Conservation (phyloP, 352 stramenopile species). For the Blastocystis sp. region DNA sequence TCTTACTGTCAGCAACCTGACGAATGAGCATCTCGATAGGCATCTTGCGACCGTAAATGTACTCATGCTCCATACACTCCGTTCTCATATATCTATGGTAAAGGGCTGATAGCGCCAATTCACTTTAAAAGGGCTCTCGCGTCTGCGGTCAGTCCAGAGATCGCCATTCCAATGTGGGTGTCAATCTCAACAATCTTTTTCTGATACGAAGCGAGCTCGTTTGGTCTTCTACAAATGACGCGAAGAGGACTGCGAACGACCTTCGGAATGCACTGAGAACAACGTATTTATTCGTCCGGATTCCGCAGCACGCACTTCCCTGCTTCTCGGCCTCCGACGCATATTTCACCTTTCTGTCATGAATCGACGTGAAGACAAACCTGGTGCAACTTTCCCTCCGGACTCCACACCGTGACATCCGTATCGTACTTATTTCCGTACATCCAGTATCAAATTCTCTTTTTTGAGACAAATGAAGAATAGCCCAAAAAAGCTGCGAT, state of each 20-base stretch:
- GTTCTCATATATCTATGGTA: conserved; percentile 72
- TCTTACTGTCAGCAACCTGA: conserved; percentile 70
- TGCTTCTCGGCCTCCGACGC: conserved; percentile 78
- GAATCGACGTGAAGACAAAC: background rate
- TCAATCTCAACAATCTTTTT: conserved; percentile 80
- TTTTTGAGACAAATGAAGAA: conserved; percentile 37
- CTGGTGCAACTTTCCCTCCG: conserved; percentile 76
- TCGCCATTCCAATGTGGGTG: conserved; percentile 75
- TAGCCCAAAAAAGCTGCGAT: background rate
- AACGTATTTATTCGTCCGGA: conserved; percentile 72
- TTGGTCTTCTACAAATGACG: conserved; percentile 27
- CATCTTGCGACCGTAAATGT: conserved; percentile 75
- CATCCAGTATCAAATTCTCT: conserved; percentile 62
- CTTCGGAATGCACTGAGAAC: conserved; percentile 66
- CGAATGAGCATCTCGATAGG: conserved; percentile 72
- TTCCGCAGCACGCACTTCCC: conserved; percentile 70
- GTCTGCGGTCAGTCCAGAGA: conserved; percentile 73
- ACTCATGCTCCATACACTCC: conserved; percentile 79
- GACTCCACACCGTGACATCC: conserved; percentile 77
- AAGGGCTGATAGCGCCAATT: background rate
- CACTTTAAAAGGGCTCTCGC: conserved; percentile 68
- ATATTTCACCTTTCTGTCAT: conserved; percentile 67
- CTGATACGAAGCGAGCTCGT: conserved; percentile 70
- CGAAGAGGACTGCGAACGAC: background rate
- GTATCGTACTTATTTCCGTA: conserved; percentile 81